phyloP scores from a whole-genome alignment of 352 stramenopile genomes.

The Peronospora tabacina region DNA sequence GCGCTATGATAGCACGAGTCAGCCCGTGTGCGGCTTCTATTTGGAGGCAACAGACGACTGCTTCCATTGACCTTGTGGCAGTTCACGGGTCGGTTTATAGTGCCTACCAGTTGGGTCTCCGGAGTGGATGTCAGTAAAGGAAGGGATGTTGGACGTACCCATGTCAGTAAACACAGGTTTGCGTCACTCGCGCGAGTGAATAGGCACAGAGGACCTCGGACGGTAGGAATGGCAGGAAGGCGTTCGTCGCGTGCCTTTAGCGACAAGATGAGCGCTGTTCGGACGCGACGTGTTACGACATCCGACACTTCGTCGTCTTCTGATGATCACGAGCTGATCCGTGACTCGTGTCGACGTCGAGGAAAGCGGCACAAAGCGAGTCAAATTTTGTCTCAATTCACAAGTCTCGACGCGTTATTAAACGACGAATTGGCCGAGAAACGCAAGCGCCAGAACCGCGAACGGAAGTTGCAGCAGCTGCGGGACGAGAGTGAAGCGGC shows the following conservation, averaged over 20 bases:
- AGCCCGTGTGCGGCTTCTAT: too few relatives aligned
- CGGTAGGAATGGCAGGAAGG: conserved; percentile 8
- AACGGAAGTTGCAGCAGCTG: conserved; percentile 49
- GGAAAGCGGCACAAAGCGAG: conserved; percentile 28
- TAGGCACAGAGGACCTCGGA: neutral
- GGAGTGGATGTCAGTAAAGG: too few relatives aligned
- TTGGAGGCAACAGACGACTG: too few relatives aligned
- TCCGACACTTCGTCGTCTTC: conserved; percentile 20
- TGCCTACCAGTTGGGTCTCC: too few relatives aligned
- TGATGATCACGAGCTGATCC: conserved; percentile 39
- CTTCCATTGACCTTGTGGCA: too few relatives aligned
- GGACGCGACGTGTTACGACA: conserved; percentile 9
- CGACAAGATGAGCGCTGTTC: conserved; percentile 7
- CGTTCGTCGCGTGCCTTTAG: conserved; percentile 2
- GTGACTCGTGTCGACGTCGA: conserved; percentile 34
- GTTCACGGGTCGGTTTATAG: too few relatives aligned
- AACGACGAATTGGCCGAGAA: conserved; percentile 50
- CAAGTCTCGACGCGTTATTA: conserved; percentile 69
- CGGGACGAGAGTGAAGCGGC: conserved; percentile 41
- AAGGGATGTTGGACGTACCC: neutral
- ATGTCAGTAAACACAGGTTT: neutral
- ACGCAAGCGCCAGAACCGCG: conserved; percentile 47
- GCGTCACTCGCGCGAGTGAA: neutral
- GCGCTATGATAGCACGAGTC: too few relatives aligned
- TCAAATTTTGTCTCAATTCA: conserved; percentile 54